phyloP scores from a whole-genome alignment of 106 monocot species.

The Dendrobium nobile region DNA sequence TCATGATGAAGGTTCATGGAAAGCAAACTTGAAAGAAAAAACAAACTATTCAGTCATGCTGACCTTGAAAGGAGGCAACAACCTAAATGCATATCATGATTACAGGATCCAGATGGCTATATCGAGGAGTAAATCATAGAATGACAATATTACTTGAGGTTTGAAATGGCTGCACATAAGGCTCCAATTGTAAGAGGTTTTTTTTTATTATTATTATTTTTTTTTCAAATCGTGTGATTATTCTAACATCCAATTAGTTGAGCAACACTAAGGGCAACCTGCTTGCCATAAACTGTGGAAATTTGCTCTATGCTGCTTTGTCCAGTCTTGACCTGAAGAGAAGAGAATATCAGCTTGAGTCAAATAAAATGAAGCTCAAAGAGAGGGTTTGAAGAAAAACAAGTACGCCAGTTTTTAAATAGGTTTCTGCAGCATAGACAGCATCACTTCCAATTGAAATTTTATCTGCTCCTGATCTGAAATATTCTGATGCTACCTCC shows the following conservation, averaged over 20 bases:
- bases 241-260: not conserved
- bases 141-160: not conserved
- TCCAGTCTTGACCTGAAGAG: slow-evolving; percentile 72
- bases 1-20: not conserved
- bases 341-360: not conserved
- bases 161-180: no score
- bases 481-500: slow-evolving; percentile 98
- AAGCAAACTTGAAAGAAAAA: not conserved
- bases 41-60: not conserved
- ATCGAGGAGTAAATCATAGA: not conserved
- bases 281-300: slow-evolving; percentile 87
- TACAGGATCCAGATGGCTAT: not conserved
- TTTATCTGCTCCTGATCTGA: slow-evolving; percentile 98
- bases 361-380: not conserved
- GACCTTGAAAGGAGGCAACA: not conserved
- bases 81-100: not conserved
- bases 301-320: slow-evolving; percentile 97
- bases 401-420: slow-evolving; percentile 71
- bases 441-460: slow-evolving; percentile 99
- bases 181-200: no score
- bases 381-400: slow-evolving; percentile 6
- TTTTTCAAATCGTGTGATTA: not conserved
- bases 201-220: no score
- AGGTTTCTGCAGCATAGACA: slow-evolving; percentile 90
- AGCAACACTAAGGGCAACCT: slow-evolving; percentile 33